Conservation (phyloP, 2,329 filamentous ascomycete genomes). For the Colletotrichum incanum region DNA sequence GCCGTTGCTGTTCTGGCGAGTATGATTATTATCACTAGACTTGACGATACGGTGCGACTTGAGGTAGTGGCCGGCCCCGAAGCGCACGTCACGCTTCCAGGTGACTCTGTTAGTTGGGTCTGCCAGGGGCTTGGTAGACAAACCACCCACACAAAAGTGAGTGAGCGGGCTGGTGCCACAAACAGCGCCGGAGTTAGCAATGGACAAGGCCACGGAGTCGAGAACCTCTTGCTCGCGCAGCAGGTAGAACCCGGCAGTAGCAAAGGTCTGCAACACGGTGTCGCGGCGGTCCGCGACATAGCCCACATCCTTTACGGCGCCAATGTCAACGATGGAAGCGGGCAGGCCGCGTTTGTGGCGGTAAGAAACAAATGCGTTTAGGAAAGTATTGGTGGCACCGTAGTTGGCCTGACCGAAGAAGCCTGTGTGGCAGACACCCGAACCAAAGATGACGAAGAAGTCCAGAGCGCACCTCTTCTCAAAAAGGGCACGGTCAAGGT, state of each 20-base stretch:
- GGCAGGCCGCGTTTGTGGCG: conserved; percentile 54
- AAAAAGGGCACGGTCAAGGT: conserved; percentile 53
- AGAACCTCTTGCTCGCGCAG: conserved; percentile 30
- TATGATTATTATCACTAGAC: too few relatives aligned
- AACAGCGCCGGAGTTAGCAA: not conserved
- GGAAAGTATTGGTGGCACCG: conserved; percentile 57
- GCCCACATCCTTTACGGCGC: conserved; percentile 55
- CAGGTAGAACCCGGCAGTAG: conserved; percentile 20
- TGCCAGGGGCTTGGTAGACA: conserved; percentile 25
- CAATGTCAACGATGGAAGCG: conserved; percentile 58
- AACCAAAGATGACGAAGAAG: conserved; percentile 65
- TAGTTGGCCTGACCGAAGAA: conserved; percentile 57
- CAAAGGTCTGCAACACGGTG: conserved; percentile 15
- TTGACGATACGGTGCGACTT: too few relatives aligned
- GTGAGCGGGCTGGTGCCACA: not conserved
- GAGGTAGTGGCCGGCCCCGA: not conserved
- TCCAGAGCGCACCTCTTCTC: conserved; percentile 48
- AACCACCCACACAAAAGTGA: not conserved
- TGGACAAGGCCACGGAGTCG: conserved; percentile 1
- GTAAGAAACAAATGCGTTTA: conserved; percentile 57
- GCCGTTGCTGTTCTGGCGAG: too few relatives aligned
- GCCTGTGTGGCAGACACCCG: conserved; percentile 61
- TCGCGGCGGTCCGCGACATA: conserved; percentile 42
- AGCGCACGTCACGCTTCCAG: conserved; percentile 43
- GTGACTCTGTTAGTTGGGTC: conserved; percentile 34